A percentile compares a stretch with the other conserved stretches of the same genome.
phyloP scores from a whole-genome alignment of 306 rosid species.

The Gynostemma pentaphyllum region DNA sequence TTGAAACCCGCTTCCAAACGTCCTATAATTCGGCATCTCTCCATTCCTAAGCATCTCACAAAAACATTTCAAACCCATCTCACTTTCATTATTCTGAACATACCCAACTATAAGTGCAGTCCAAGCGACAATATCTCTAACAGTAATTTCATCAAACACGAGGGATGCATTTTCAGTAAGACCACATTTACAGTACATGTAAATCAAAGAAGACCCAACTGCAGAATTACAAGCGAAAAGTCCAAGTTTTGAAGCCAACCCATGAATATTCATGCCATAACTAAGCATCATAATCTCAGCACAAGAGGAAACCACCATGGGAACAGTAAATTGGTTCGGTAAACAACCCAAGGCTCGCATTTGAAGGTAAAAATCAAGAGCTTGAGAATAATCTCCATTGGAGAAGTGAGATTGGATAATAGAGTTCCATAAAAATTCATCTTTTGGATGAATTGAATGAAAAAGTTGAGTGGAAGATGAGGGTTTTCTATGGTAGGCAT shows the following conservation, averaged over 20 bases:
- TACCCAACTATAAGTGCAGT: conserved; percentile 55
- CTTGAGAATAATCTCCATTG: conserved; percentile 22
- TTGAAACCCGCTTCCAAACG: conserved; percentile 63
- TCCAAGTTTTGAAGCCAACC: conserved; percentile 39
- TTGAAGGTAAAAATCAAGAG: conserved; percentile 32
- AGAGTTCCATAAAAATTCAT: conserved; percentile 62
- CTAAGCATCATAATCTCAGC: conserved; percentile 31
- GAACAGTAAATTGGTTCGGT: conserved; percentile 48
- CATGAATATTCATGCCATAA: conserved; percentile 42
- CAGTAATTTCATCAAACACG: conserved; percentile 51
- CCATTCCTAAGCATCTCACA: conserved; percentile 54
- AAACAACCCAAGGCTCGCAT: conserved; percentile 38
- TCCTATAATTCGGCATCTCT: conserved; percentile 48
- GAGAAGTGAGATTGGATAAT: conserved; percentile 63
- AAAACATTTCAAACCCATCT: conserved; percentile 50
- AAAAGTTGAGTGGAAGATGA: conserved; percentile 28
- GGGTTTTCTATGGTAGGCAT: conserved; percentile 34
- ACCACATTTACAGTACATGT: conserved; percentile 44
- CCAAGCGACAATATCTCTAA: conserved; percentile 71
- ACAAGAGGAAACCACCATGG: conserved; percentile 43
- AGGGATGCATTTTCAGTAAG: conserved; percentile 25
- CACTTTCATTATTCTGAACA: conserved; percentile 55
- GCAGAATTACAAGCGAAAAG: conserved; percentile 24
- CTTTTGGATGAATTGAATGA: conserved; percentile 31
- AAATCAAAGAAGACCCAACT: conserved; percentile 58